phyloP scores from a whole-genome alignment of 805 yeast species.

The Cyberlindnera xylosilytica region DNA sequence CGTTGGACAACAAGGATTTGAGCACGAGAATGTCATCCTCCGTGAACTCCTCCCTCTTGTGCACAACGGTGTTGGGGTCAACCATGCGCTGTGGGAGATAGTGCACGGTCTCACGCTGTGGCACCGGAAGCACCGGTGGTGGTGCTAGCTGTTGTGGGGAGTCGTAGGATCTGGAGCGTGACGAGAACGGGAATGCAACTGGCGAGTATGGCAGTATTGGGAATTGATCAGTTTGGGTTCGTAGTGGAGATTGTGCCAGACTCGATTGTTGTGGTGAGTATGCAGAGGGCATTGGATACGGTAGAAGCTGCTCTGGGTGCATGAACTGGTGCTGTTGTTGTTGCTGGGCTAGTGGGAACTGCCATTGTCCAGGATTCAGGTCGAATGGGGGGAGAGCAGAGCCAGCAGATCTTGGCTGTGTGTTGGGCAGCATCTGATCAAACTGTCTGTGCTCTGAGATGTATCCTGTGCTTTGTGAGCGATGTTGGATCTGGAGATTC shows the following conservation, averaged over 20 bases:
- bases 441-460: too few relatives aligned
- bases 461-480: not conserved
- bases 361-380: not conserved
- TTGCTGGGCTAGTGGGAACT: not conserved
- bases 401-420: not conserved
- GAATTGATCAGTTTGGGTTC: not conserved
- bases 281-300: not conserved
- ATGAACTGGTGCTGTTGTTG: not conserved
- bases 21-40: slow-evolving; percentile 45
- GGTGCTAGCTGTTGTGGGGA: not conserved
- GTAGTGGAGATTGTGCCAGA: not conserved
- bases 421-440: not conserved
- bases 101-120: too few relatives aligned
- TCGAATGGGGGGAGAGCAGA: not conserved
- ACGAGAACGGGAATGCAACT: not conserved
- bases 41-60: slow-evolving; percentile 23
- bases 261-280: not conserved
- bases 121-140: too few relatives aligned
- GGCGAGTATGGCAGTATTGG: not conserved
- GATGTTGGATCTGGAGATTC: too few relatives aligned
- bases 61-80: not conserved
- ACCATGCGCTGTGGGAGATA: not conserved
- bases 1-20: slow-evolving; percentile 44
- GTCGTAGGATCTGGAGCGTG: not conserved
- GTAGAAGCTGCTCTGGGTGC: not conserved